These are phyloP conservation scores for Magnaporthiopsis poae DNA, from an alignment of 2,329 filamentous ascomycete genomes.

Conservation along the genomic window DNA sequence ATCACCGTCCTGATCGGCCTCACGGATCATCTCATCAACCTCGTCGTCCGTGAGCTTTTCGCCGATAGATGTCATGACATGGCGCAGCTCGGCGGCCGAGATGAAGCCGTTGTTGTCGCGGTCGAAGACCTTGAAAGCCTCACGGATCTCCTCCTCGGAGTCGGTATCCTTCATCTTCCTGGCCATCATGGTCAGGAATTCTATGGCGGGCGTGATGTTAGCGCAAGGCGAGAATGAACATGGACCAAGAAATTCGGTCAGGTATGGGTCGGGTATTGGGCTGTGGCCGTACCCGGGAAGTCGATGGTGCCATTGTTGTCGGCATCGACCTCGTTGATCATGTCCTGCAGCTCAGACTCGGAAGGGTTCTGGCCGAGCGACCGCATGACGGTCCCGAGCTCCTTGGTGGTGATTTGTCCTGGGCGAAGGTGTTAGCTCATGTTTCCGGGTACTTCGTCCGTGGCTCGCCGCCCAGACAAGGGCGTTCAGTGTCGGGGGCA, in stretches of 20 bases:
- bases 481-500: background rate
- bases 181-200: slow-evolving; percentile 89
- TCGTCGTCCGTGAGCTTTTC: slow-evolving; percentile 87
- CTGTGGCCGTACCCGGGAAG: slow-evolving; percentile 60
- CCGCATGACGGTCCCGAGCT: slow-evolving; percentile 82
- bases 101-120: slow-evolving; percentile 89
- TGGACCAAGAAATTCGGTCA: background rate
- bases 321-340: slow-evolving; percentile 89
- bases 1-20: slow-evolving; percentile 82
- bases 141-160: slow-evolving; percentile 81
- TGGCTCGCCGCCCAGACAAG: background rate
- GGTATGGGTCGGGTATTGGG: too few relatives aligned
- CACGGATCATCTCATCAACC: slow-evolving; percentile 87
- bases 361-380: slow-evolving; percentile 83
- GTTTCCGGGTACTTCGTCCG: background rate
- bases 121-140: slow-evolving; percentile 84
- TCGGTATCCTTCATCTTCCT: slow-evolving; percentile 92
- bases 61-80: slow-evolving; percentile 86
- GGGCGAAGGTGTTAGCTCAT: slow-evolving; percentile 7
- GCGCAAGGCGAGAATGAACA: background rate
- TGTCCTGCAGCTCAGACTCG: slow-evolving; percentile 81
- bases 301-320: slow-evolving; percentile 91
- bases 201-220: slow-evolving; percentile 33
- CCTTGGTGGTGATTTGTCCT: slow-evolving; percentile 89
- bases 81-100: slow-evolving; percentile 75